Evolutionary conservation across 2,329 filamentous ascomycete species (phyloP), one percentile per base, ranked within the genome.

Genomic region (Triangularia setosa): DNA sequence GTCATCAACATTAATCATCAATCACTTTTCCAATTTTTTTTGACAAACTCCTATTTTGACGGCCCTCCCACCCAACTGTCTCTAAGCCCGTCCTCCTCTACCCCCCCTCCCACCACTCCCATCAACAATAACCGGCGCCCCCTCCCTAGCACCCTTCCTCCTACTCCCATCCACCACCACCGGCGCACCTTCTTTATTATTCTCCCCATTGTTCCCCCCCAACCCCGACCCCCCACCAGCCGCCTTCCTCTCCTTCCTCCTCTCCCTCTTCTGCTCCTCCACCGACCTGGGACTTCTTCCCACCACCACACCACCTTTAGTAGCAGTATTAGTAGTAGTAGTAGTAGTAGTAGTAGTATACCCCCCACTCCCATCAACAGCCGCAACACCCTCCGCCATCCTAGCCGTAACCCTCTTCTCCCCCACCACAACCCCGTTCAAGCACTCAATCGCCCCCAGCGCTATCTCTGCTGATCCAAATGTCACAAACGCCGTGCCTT

Each of bases 71-170:
- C 11, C n/a, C 9, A 18, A 12, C 9, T 56, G 21, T 6, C 24
- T 27, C 5, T 3, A 57, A 27, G 7, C 55, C n/a, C 24, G 48
- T 18, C 61, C 40, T 12, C 24, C 40, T 21, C 61, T 40, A n/a
- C 40, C 11, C n/a, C n/a, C 28, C 48, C 40, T 12, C 14, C 65
- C 61, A 14, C 58, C 67, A 14, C 61, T 68, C 28, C 67, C 67
- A 35, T 68, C 56, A 27, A 65, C 67, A 57, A 68, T 63, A 6
- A 66, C 63, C 4, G 67, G 67, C 48, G 56, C 58, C 28, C 54
- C 60, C 27, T 65, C 16, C 35, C 16, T 33, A 4, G 27, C 27
- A 8, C 30, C 35, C 40, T 18, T 8, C 40, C 40, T 11, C 67
- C 44, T 58, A 64, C 24, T 25, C 53, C 52, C 30, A 58, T 21